Base-by-base conservation (phyloP, 2,329 filamentous ascomycete species). In the Alternaria tenuissima region DNA sequence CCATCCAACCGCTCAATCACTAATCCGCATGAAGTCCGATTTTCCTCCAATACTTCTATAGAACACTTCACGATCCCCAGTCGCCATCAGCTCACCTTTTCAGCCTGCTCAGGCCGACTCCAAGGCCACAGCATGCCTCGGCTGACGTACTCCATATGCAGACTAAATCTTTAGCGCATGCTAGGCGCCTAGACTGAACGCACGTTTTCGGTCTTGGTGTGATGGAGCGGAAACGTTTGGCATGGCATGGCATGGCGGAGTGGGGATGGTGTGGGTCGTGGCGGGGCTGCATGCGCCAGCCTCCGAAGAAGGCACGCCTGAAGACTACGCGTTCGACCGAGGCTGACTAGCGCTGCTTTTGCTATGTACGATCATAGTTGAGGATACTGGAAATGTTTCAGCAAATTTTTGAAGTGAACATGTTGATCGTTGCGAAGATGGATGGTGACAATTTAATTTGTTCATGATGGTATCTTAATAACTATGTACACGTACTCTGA, bases 121-220 rank as follows among this genome's bases (percentile, higher is more conserved):
- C 57, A 62, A 47, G 39, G 20, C 24, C 18, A 42, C 58, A 49
- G 46, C 39, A 42, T 55, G 53, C 57, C 70, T 73, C 53, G 70
- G 69, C 70, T 71, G 69, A 72, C 65, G 70, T 62, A 53, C 32
- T 41, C 20, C 47, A 41, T n/a, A 16, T 32, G 14, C 20, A 28
- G 9, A 14, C 32, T 36, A 52, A 30, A 12, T 6, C 22, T 26
- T 26, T 64, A 61, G 63, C 32, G 51, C 44, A 20, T 8, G 14
- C 62, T 66, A 52, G 52, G 64, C 66, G 68, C 66, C 67, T 36
- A 67, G 66, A 20, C 30, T 24, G 6, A 18, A 30, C 16, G 36
- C 52, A 49, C 52, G 8, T 11, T 12, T 12, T 59, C 59, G 58
- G 62, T 36, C 68, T 70, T 65, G 66, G 64, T 59, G 48, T 49